A percentile compares a stretch with the other conserved stretches of the same genome.
Evolutionary conservation across 106 monocot species (phyloP).

Genomic region (Vanilla planifolia): DNA sequence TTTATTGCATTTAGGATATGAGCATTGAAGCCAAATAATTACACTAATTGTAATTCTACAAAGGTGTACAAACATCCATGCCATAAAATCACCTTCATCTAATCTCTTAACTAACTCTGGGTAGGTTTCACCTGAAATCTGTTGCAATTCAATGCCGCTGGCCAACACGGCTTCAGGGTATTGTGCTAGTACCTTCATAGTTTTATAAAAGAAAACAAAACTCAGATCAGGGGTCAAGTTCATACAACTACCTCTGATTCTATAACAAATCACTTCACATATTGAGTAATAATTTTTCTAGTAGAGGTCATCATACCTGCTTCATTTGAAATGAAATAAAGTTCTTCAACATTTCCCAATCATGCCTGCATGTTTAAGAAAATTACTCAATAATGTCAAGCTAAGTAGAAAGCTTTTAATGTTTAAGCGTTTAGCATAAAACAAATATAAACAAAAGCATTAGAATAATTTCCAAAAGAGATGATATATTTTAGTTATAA

Average conservation of each 20-base stretch:
- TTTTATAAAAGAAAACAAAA: constrained; percentile 15
- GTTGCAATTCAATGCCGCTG: constrained; percentile 22
- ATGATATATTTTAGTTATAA: background rate
- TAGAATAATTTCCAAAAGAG: background rate
- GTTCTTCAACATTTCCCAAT: constrained; percentile 74
- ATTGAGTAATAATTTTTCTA: background rate
- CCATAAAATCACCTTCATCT: constrained; percentile 66
- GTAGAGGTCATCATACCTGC: constrained; percentile 83
- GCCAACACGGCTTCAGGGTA: constrained; percentile 59
- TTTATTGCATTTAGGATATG: too few relatives aligned
- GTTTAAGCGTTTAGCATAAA: constrained; percentile 1
- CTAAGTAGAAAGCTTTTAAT: background rate
- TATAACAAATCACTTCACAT: background rate
- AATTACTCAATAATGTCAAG: background rate
- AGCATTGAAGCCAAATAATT: too few relatives aligned
- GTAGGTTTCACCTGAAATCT: constrained; percentile 57
- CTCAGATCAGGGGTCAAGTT: constrained; percentile 8
- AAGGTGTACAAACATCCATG: too few relatives aligned
- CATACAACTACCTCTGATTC: background rate
- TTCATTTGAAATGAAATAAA: constrained; percentile 69
- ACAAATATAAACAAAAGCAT: background rate
- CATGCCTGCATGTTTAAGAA: constrained; percentile 53
- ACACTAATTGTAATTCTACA: too few relatives aligned
- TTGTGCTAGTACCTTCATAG: constrained; percentile 66
- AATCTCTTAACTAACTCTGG: constrained; percentile 59